A percentile compares a stretch with the other conserved stretches of the same genome.
Evolutionary conservation across 202 grass and related monocot genomes (phyloP).

Genomic region (Zizania palustris): DNA sequence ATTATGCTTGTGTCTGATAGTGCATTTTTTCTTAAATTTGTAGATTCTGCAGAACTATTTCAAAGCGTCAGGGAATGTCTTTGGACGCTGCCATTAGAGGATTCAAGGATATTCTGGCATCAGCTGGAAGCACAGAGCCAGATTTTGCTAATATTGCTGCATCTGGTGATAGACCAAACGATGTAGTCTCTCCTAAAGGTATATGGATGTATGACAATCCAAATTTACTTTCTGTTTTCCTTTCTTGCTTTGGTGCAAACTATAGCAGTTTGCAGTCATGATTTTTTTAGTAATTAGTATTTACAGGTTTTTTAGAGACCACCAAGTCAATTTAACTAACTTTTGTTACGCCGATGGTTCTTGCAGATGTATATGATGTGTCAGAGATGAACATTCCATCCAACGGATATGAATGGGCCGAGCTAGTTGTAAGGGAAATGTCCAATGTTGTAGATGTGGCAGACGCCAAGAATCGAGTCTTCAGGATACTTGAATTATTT

Average conservation of each 20-base stretch:
- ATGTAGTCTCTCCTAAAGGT: constrained; percentile 13
- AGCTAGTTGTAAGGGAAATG: constrained; percentile 61
- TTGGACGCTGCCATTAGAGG: constrained; percentile 54
- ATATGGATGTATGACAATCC: background rate
- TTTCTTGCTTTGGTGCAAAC: background rate
- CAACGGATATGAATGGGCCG: constrained; percentile 43
- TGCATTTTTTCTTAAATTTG: background rate
- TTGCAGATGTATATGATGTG: constrained; percentile 19
- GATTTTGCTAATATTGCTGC: background rate
- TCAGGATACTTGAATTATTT: constrained; percentile 47
- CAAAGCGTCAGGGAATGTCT: constrained; percentile 42
- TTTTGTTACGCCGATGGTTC: background rate
- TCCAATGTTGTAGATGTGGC: constrained; percentile 39
- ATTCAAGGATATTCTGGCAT: constrained; percentile 40
- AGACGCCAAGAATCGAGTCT: constrained; percentile 54
- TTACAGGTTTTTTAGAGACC: background rate
- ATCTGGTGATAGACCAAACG: background rate
- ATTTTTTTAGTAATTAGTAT: background rate
- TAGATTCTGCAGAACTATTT: constrained; percentile 39
- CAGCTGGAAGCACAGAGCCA: constrained; percentile 2
- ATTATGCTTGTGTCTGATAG: background rate
- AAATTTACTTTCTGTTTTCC: background rate
- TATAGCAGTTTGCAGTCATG: background rate
- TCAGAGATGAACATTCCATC: background rate
- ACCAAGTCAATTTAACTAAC: background rate